phyloP scores from a whole-genome alignment of 2,329 filamentous ascomycete species.

The Arthrocladium fulminans region DNA sequence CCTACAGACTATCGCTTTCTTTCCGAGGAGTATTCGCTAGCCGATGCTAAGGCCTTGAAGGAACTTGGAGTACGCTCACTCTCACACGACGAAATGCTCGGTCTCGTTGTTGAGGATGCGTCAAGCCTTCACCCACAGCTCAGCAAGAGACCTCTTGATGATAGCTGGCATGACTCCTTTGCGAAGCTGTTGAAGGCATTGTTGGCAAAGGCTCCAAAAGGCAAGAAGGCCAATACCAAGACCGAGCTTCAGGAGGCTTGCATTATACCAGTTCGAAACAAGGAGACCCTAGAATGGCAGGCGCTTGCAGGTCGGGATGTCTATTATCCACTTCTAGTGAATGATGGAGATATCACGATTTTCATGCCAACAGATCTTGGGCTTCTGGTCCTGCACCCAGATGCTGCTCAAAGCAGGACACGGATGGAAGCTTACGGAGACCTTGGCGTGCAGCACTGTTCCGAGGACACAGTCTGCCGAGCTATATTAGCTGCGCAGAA shows the following conservation, averaged over 20 bases:
- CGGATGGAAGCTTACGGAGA: slow-evolving; percentile 9
- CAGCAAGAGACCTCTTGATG: slow-evolving; percentile 9
- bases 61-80: slow-evolving; percentile 9
- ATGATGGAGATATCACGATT: slow-evolving; percentile 9
- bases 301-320: not conserved
- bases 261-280: slow-evolving; percentile 11
- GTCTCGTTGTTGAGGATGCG: slow-evolving; percentile 6
- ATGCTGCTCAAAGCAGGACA: slow-evolving; percentile 5
- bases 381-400: slow-evolving; percentile 11
- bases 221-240: not conserved
- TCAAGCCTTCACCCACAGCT: too few species aligned
- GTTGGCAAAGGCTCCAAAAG: not conserved
- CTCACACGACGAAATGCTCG: slow-evolving; percentile 6
- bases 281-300: slow-evolving; percentile 8
- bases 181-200: slow-evolving; percentile 6
- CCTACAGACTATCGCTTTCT: slow-evolving; percentile 9
- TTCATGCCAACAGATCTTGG: slow-evolving; percentile 11
- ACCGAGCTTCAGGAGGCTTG: not conserved
- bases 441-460: slow-evolving; percentile 10
- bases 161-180: slow-evolving; percentile 12
- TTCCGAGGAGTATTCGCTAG: slow-evolving; percentile 7
- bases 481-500: slow-evolving; percentile 4
- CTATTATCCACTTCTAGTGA: slow-evolving; percentile 10
- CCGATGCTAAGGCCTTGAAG: slow-evolving; percentile 8
- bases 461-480: not conserved